Evolutionary conservation across 371 early-diverging fungal species (phyloP).

Genomic region (Nematocida displodere): DNA sequence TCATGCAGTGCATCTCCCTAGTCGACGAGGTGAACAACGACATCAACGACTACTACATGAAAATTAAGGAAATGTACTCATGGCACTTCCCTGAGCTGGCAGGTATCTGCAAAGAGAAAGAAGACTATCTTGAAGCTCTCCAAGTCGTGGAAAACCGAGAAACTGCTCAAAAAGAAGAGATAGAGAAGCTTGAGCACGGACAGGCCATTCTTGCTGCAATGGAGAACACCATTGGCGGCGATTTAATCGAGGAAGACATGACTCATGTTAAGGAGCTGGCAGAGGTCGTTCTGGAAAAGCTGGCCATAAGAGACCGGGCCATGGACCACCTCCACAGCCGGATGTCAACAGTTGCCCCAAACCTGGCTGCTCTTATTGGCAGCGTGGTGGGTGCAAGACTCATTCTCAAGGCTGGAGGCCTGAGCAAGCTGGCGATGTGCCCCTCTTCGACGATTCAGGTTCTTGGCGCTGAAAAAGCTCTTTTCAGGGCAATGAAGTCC

Average conservation of each 20-base stretch:
- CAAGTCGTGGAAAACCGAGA: constrained; percentile 57
- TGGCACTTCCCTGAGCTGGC: constrained; percentile 84
- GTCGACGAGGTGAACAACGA: constrained; percentile 86
- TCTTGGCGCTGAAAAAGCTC: constrained; percentile 90
- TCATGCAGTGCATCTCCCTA: constrained; percentile 82
- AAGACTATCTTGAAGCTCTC: constrained; percentile 71
- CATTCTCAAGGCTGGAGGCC: constrained; percentile 80
- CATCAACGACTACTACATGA: constrained; percentile 89
- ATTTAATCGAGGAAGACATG: constrained; percentile 78
- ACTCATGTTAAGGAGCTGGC: constrained; percentile 73
- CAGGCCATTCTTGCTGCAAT: constrained; percentile 71
- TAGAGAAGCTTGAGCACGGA: constrained; percentile 19
- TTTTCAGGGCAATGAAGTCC: constrained; percentile 84
- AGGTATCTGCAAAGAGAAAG: constrained; percentile 72
- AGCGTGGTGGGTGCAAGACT: constrained; percentile 81
- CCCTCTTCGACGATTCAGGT: constrained; percentile 90
- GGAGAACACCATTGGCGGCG: constrained; percentile 84
- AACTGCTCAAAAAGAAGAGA: constrained; percentile 27
- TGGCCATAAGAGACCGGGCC: constrained; percentile 76
- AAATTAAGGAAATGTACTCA: constrained; percentile 84
- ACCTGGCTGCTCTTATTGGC: constrained; percentile 79
- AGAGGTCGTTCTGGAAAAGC: constrained; percentile 75
- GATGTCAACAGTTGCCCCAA: constrained; percentile 81
- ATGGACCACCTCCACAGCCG: constrained; percentile 78
- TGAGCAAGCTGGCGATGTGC: constrained; percentile 78